Percentiles rank a stretch among this genome's conserved stretches.
phyloP scores from a whole-genome alignment of 1,139 yeast genomes.

The Yamadazyma oceani region DNA sequence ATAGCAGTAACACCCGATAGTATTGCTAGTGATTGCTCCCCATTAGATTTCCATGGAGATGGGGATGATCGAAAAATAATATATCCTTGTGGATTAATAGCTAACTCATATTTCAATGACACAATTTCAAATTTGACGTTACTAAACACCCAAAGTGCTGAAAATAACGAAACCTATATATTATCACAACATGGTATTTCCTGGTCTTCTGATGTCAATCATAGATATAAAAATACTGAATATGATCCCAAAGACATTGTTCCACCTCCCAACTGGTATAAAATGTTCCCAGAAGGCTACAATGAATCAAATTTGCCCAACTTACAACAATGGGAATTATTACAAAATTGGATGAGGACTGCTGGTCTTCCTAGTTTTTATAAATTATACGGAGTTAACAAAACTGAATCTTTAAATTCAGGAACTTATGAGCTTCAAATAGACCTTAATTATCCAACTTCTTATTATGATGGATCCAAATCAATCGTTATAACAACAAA shows the following conservation, averaged over 20 bases:
- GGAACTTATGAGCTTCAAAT: slow-evolving; percentile 64
- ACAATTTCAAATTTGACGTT: slow-evolving; percentile 57
- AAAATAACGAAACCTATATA: slow-evolving; percentile 47
- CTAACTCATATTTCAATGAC: slow-evolving; percentile 90
- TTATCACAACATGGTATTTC: slow-evolving; percentile 77
- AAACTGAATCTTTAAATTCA: slow-evolving; percentile 44
- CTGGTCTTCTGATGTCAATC: slow-evolving; percentile 76
- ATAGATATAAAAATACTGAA: slow-evolving; percentile 73
- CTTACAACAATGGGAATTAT: slow-evolving; percentile 34
- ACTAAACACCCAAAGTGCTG: slow-evolving; percentile 41
- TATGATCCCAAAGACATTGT: slow-evolving; percentile 72
- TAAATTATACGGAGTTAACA: slow-evolving; percentile 63
- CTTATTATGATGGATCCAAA: slow-evolving; percentile 68
- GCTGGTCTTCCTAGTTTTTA: slow-evolving; percentile 73
- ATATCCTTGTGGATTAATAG: slow-evolving; percentile 95
- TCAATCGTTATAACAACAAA: slow-evolving; percentile 66
- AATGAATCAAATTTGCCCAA: slow-evolving; percentile 84
- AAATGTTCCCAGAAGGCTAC: slow-evolving; percentile 85
- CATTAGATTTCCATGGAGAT: slow-evolving; percentile 41
- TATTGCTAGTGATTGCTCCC: slow-evolving; percentile 57
- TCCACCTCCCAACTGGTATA: slow-evolving; percentile 96
- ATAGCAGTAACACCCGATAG: slow-evolving; percentile 49
- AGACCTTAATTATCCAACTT: slow-evolving; percentile 68
- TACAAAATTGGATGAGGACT: slow-evolving; percentile 84
- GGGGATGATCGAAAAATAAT: slow-evolving; percentile 39